These are phyloP conservation scores for Saccharata proteae DNA, from an alignment of 2,329 filamentous ascomycete genomes.

Conservation along the genomic window DNA sequence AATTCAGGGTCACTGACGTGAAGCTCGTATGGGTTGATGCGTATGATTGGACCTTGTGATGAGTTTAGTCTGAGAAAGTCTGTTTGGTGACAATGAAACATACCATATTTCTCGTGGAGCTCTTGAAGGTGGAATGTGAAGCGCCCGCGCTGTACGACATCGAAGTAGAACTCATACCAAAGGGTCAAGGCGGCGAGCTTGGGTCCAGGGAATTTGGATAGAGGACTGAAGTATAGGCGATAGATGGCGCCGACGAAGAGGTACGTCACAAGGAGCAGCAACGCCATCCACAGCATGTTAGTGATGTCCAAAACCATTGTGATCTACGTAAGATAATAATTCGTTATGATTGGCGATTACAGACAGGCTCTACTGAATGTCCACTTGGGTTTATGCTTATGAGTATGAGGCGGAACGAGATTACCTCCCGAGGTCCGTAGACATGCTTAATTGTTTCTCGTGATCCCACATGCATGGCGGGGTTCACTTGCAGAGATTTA, in stretches of 20 bases:
- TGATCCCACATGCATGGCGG: no score
- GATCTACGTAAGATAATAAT: no score
- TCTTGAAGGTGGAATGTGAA: conserved; percentile 14
- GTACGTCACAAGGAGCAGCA: conserved; percentile 1
- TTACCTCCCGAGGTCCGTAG: no score
- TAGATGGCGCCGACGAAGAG: conserved; percentile 9
- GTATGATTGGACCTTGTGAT: conserved; percentile 18
- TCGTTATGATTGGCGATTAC: no score
- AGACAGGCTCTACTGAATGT: no score
- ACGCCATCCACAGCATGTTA: background rate
- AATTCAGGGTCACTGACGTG: conserved; percentile 17
- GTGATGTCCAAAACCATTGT: no score
- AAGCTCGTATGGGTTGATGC: conserved; percentile 22
- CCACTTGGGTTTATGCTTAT: no score
- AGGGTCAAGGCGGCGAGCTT: conserved; percentile 16
- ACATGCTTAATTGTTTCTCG: no score
- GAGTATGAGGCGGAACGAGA: no score
- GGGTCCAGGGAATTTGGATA: conserved; percentile 14
- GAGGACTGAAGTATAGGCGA: conserved; percentile 14
- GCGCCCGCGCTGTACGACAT: conserved; percentile 12
- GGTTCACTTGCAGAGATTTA: no score
- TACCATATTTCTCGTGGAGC: conserved; percentile 15
- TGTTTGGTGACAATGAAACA: background rate
- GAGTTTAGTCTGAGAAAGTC: no score
- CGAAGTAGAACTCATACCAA: conserved; percentile 17